phyloP scores from a whole-genome alignment of 352 stramenopile species.

The Phytophthora pluvialis region DNA sequence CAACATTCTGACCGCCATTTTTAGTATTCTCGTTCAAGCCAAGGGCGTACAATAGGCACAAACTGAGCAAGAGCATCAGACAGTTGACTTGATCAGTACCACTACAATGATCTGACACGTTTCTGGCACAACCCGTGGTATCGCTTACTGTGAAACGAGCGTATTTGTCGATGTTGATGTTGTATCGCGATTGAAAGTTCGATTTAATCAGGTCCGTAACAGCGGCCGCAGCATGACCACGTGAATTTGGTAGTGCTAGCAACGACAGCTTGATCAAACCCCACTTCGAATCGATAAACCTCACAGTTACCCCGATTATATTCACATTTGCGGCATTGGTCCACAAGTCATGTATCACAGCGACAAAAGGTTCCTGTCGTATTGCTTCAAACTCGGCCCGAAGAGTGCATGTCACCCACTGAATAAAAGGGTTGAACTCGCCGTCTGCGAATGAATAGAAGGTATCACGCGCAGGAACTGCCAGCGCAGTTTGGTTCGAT shows the following conservation, averaged over 20 bases:
- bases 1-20: not conserved
- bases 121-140: not conserved
- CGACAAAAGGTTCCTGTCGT: too few species aligned
- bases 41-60: constrained; percentile 5
- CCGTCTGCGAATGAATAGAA: not conserved
- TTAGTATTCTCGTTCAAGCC: constrained; percentile 11
- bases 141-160: constrained; percentile 6
- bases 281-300: not conserved
- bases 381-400: not conserved
- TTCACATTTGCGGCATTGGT: constrained; percentile 7
- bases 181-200: not conserved
- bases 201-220: not conserved
- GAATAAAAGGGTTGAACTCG: not conserved
- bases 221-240: not conserved
- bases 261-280: not conserved
- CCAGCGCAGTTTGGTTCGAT: not conserved
- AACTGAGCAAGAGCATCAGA: constrained; percentile 1
- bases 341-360: not conserved
- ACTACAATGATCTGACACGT: constrained; percentile 6
- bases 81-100: constrained; percentile 13
- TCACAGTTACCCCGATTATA: not conserved
- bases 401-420: not conserved
- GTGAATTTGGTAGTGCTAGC: not conserved
- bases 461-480: not conserved
- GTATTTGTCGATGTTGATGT: not conserved